Conservation (phyloP, 768 basidiomycete genomes). For the Cyclocybe aegerita region DNA sequence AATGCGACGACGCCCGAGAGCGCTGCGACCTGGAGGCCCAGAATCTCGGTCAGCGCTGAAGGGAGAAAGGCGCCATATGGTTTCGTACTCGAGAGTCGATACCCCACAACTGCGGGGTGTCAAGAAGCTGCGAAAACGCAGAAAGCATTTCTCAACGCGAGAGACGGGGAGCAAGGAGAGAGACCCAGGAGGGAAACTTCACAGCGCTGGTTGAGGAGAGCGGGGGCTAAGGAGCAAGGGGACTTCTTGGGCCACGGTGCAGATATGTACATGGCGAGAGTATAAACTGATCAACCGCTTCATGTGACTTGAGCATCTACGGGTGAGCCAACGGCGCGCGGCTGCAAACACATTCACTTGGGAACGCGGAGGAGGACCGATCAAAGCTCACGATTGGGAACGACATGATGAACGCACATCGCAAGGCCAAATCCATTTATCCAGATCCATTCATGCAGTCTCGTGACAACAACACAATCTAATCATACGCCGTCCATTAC, state of each 20-base stretch:
- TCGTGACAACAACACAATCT: slow-evolving; percentile 6
- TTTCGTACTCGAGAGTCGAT: slow-evolving; percentile 5
- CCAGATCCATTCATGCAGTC: slow-evolving; percentile 17
- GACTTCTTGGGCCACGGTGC: slow-evolving; percentile 2
- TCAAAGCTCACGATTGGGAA: neutral
- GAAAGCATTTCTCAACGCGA: too few species aligned
- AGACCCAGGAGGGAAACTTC: too few species aligned
- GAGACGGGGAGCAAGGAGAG: too few species aligned
- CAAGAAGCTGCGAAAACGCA: neutral
- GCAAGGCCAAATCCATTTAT: slow-evolving; percentile 17
- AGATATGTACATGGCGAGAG: slow-evolving; percentile 13
- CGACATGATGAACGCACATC: neutral
- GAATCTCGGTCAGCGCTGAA: neutral
- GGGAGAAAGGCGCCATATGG: too few species aligned
- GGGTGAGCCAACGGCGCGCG: neutral
- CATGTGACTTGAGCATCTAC: slow-evolving; percentile 25
- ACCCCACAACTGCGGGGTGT: neutral
- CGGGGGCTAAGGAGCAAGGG: neutral
- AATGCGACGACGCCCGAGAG: slow-evolving; percentile 7
- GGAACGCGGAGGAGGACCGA: slow-evolving; percentile 8
- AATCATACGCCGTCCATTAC: neutral
- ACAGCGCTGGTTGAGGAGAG: too few species aligned
- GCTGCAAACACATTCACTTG: slow-evolving; percentile 5
- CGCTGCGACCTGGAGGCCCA: slow-evolving; percentile 2
- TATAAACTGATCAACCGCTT: slow-evolving; percentile 26